Evolutionary conservation across 306 rosid species (phyloP).

Genomic region (Carpinus fangiana): DNA sequence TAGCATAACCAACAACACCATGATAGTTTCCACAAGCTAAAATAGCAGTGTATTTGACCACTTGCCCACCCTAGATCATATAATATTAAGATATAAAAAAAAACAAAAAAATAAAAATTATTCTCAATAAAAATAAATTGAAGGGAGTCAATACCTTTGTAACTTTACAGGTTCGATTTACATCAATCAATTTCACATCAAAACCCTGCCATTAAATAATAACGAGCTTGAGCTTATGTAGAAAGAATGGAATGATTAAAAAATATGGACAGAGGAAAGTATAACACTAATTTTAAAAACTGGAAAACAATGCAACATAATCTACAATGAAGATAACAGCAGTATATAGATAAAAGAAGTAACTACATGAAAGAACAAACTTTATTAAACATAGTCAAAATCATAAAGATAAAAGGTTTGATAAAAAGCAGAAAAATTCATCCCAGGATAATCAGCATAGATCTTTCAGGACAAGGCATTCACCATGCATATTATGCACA

Average conservation of each 20-base stretch:
- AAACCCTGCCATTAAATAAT: slow-evolving; percentile 67
- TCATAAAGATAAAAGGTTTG: background rate
- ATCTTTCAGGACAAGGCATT: background rate
- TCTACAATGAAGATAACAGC: background rate
- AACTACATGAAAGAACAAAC: background rate
- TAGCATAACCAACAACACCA: slow-evolving; percentile 86
- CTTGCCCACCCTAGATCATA: slow-evolving; percentile 79
- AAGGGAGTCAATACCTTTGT: slow-evolving; percentile 61
- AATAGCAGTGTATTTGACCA: slow-evolving; percentile 76
- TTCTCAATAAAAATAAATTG: slow-evolving; percentile 8
- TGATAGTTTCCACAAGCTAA: slow-evolving; percentile 93
- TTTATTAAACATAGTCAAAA: background rate
- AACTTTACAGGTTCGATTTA: slow-evolving; percentile 93
- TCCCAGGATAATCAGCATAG: background rate
- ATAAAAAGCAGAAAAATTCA: background rate
- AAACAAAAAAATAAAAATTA: slow-evolving; percentile 14
- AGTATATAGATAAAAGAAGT: background rate
- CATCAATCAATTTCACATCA: slow-evolving; percentile 80
- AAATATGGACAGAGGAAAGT: background rate
- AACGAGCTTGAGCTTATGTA: slow-evolving; percentile 13
- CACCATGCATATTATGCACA: background rate
- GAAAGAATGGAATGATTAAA: background rate
- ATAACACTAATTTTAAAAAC: background rate
- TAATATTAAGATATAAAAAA: slow-evolving; percentile 26
- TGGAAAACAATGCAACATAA: background rate